A percentile compares a stretch with the other conserved stretches of the same genome.
Evolutionary conservation across 768 basidiomycete species (phyloP).

Genomic region (Macrolepiota dolichaula): DNA sequence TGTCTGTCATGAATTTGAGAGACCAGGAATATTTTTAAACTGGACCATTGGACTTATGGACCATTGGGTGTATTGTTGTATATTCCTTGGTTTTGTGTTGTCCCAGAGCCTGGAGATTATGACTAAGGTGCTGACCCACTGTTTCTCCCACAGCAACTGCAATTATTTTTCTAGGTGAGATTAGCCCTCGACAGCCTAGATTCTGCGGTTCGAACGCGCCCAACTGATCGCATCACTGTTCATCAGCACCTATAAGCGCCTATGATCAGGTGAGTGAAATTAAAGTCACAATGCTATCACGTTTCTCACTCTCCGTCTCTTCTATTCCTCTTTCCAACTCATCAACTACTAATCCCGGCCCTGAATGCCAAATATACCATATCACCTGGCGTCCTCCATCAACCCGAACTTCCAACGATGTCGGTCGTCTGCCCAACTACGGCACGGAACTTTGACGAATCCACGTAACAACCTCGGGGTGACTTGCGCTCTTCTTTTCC

Average conservation of each 20-base stretch:
- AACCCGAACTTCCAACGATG: not conserved
- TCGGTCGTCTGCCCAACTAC: not conserved
- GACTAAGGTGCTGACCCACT: conserved; percentile 5
- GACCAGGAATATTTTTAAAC: not conserved
- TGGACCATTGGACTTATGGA: not conserved
- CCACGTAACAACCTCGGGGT: not conserved
- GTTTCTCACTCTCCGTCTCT: not conserved
- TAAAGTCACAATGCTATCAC: not conserved
- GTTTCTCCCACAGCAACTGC: conserved; percentile 54
- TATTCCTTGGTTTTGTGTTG: not conserved
- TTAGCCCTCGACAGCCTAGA: not conserved
- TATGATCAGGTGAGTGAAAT: conserved; percentile 67
- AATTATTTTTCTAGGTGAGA: conserved; percentile 68
- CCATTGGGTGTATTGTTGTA: not conserved
- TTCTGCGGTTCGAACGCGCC: not conserved
- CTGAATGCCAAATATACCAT: not conserved
- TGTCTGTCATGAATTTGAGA: not conserved
- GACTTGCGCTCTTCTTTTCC: not conserved
- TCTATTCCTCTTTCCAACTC: not conserved
- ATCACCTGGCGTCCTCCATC: not conserved
- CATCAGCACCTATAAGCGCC: conserved; percentile 72
- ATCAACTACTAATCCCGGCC: not conserved
- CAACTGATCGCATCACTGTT: not conserved
- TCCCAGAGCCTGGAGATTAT: not conserved
- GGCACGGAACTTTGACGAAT: not conserved